Base-by-base conservation (phyloP, 139 green algal species). In the Tetradesmus obliquus region DNA sequence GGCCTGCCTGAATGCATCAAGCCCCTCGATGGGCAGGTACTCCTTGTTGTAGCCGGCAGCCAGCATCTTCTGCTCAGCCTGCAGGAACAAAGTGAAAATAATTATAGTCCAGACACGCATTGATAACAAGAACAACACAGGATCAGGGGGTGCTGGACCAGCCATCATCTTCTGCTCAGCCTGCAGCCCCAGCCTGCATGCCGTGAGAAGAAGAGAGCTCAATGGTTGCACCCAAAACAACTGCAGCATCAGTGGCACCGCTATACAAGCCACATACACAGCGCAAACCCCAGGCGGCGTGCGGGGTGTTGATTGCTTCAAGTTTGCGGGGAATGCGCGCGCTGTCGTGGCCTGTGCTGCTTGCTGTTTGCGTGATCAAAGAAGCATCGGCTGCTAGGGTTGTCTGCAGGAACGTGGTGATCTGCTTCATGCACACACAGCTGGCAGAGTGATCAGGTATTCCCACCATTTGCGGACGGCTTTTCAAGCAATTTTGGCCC, bases 1-100 rank as follows among this genome's bases (percentile, higher is more conserved):
- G 58, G 96, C 96, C 83, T 97, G 94, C 76, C 96, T 95, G 95
- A 99, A 99, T 19, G 91, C 76, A 6, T 96, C 94, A 79, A 99
- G 94, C 15, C 98, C 98, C 89, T 99, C 96, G 90, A 99, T 99
- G n/a, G 98, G 95, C 79, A 99, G 93, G 93, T 99, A 99, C 94
- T 99, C 98, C 94, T 99, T 98, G 96, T 99, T 98, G 74, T 93
- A 93, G 3, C 93, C 92, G 17, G 91, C 93, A 5, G 93, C 94
- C 58, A 99, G 92, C 94, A 99, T 98, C 81, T 94, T 95, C 90
- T 96, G 91, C 95, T 99, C 98, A 53, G 98, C 98, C 97, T 99
- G 92, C 69, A 24, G 55, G 53, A 45, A 58, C 2, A 6, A 76
- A n/a, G 32, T 45, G 32, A 45, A 45, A 72, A 72, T 57, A 22